These are phyloP conservation scores for Euphorbia celastroides DNA, from an alignment of 441 rosid species.

Conservation along the genomic window DNA sequence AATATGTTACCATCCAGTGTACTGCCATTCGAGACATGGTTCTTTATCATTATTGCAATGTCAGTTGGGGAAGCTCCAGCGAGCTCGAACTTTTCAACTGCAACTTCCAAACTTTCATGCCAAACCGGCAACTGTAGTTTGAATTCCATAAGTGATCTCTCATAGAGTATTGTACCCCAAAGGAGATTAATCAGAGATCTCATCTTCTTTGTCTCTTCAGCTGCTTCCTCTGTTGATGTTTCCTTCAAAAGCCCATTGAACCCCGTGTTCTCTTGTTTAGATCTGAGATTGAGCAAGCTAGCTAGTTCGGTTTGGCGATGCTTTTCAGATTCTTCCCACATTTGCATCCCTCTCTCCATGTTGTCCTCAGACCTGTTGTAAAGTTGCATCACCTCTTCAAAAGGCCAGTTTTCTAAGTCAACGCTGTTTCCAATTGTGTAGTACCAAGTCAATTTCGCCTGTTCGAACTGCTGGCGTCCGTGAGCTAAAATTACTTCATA, in stretches of 20 bases:
- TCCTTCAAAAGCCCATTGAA: slow-evolving; percentile 50
- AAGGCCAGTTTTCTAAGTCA: slow-evolving; percentile 52
- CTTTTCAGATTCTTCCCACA: slow-evolving; percentile 84
- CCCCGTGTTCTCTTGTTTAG: slow-evolving; percentile 40
- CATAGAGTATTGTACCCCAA: slow-evolving; percentile 91
- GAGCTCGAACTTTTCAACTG: slow-evolving; percentile 86
- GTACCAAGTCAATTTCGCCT: slow-evolving; percentile 90
- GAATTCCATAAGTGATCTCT: slow-evolving; percentile 86
- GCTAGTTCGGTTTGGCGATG: slow-evolving; percentile 50
- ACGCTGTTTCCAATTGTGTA: slow-evolving; percentile 59
- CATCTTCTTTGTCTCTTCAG: slow-evolving; percentile 63
- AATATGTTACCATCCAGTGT: slow-evolving; percentile 61
- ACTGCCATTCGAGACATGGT: slow-evolving; percentile 69
- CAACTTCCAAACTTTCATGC: slow-evolving; percentile 91
- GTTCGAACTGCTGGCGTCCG: slow-evolving; percentile 86
- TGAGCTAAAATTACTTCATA: slow-evolving; percentile 86
- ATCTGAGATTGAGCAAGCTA: slow-evolving; percentile 36
- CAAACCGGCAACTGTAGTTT: slow-evolving; percentile 75
- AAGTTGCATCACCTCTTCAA: slow-evolving; percentile 64
- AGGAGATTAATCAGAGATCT: slow-evolving; percentile 77
- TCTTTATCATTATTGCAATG: slow-evolving; percentile 83
- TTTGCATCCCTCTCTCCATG: slow-evolving; percentile 87
- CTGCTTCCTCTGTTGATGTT: slow-evolving; percentile 48
- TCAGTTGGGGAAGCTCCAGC: slow-evolving; percentile 95
- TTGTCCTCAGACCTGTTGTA: slow-evolving; percentile 85